Conservation (phyloP, 768 basidiomycete species). For the Cyclocybe cylindracea region DNA sequence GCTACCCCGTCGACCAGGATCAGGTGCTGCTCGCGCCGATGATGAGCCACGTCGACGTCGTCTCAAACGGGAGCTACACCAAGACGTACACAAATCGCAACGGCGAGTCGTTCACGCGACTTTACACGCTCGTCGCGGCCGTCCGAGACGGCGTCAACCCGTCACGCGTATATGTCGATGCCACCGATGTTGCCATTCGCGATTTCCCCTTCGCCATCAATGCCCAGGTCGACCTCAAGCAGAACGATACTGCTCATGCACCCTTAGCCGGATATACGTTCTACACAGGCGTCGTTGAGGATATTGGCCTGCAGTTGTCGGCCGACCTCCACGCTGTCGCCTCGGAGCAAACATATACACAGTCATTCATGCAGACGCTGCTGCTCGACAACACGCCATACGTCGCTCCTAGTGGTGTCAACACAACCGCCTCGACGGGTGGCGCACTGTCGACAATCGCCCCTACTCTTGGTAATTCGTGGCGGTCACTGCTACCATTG, state of each 20-base stretch:
- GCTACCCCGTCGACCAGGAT: conserved; percentile 45
- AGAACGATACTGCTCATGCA: conserved; percentile 27
- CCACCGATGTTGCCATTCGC: conserved; percentile 30
- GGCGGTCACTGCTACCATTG: no score
- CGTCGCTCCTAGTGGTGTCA: conserved; percentile 23
- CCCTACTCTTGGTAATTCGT: no score
- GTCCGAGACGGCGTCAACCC: conserved; percentile 30
- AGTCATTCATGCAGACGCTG: conserved; percentile 27
- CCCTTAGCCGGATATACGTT: conserved; percentile 36
- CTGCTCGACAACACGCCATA: conserved; percentile 29
- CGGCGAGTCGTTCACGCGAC: conserved; percentile 19
- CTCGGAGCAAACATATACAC: conserved; percentile 23
- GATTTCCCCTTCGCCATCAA: conserved; percentile 28
- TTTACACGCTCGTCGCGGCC: conserved; percentile 25
- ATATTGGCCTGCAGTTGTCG: conserved; percentile 27
- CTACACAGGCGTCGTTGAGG: conserved; percentile 28
- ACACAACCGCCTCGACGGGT: conserved; percentile 11
- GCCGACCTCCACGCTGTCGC: conserved; percentile 27
- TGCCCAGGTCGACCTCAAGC: conserved; percentile 27
- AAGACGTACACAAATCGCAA: conserved; percentile 24
- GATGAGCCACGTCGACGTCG: conserved; percentile 29
- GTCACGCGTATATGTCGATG: conserved; percentile 35
- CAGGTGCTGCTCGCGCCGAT: conserved; percentile 42
- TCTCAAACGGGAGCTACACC: conserved; percentile 23
- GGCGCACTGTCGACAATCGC: neutral